A percentile compares a stretch with the other conserved stretches of the same genome.
Evolutionary conservation across 2,329 filamentous ascomycete genomes (phyloP).

Genomic region (Alternaria burnsii): DNA sequence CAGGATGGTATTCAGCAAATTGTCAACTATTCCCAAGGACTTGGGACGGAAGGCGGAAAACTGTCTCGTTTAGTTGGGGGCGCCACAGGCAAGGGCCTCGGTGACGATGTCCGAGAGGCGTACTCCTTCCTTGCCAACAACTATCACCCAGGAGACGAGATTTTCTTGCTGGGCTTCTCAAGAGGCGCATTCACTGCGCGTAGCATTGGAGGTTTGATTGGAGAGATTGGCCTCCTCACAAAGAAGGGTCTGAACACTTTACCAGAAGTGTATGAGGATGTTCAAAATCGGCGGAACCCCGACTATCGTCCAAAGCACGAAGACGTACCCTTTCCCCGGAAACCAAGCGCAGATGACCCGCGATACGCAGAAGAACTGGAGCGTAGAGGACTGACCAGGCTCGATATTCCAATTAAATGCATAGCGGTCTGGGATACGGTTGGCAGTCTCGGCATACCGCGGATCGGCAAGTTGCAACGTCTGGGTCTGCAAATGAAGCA

Average conservation of each 20-base stretch:
- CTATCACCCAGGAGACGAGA: slow-evolving; percentile 60
- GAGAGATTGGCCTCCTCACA: slow-evolving; percentile 58
- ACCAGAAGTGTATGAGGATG: slow-evolving; percentile 58
- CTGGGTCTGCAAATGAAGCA: slow-evolving; percentile 48
- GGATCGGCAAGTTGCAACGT: slow-evolving; percentile 52
- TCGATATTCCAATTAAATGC: slow-evolving; percentile 53
- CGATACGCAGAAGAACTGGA: slow-evolving; percentile 55
- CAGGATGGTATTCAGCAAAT: slow-evolving; percentile 60
- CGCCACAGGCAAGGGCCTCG: slow-evolving; percentile 56
- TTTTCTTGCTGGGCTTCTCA: slow-evolving; percentile 59
- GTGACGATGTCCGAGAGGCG: slow-evolving; percentile 58
- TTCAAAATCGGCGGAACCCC: slow-evolving; percentile 54
- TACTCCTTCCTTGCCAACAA: slow-evolving; percentile 64
- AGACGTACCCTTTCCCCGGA: slow-evolving; percentile 57
- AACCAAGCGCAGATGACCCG: slow-evolving; percentile 55
- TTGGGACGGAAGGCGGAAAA: slow-evolving; percentile 56
- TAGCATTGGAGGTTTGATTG: slow-evolving; percentile 55
- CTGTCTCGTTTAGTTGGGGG: slow-evolving; percentile 54
- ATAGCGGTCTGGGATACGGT: slow-evolving; percentile 63
- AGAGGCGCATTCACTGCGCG: slow-evolving; percentile 58
- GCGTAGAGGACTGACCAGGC: slow-evolving; percentile 43
- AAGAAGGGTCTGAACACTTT: slow-evolving; percentile 57
- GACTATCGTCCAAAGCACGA: slow-evolving; percentile 57
- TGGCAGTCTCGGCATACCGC: slow-evolving; percentile 56
- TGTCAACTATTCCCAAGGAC: slow-evolving; percentile 60